Evolutionary conservation across 139 green algal genomes (phyloP).

Genomic region (Closterium sp.): DNA sequence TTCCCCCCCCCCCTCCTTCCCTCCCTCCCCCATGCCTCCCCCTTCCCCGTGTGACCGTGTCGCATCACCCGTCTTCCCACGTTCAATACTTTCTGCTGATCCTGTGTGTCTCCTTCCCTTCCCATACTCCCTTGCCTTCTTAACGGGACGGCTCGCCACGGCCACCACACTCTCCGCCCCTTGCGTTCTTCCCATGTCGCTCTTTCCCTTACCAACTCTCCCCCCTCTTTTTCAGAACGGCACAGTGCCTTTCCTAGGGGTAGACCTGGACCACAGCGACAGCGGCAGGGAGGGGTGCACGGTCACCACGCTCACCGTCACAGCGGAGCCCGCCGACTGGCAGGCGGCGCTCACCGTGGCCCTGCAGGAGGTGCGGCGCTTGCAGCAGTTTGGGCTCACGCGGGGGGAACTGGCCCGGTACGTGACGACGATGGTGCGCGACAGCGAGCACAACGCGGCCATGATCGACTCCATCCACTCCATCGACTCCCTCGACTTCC

Average conservation of each 20-base stretch:
- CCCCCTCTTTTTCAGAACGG: constrained; percentile 24
- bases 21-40: neutral
- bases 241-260: constrained; percentile 76
- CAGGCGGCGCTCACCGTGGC: constrained; percentile 51
- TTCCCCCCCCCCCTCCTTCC: neutral
- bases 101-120: neutral
- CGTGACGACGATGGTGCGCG: constrained; percentile 78
- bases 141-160: neutral
- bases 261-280: constrained; percentile 92
- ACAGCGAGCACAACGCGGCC: constrained; percentile 82
- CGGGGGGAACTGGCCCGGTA: constrained; percentile 86
- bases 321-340: constrained; percentile 86
- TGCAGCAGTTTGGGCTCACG: constrained; percentile 87
- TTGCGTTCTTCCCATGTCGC: no score
- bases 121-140: no score
- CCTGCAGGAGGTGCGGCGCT: constrained; percentile 61
- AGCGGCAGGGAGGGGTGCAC: constrained; percentile 85
- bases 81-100: no score
- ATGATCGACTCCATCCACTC: constrained; percentile 76
- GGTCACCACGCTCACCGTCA: constrained; percentile 92
- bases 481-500: constrained; percentile 93
- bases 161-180: neutral
- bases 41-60: no score
- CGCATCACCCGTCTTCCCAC: no score
- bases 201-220: neutral